Base-by-base conservation (phyloP, 1,284 basidiomycete species). In the Tilletia caries region DNA sequence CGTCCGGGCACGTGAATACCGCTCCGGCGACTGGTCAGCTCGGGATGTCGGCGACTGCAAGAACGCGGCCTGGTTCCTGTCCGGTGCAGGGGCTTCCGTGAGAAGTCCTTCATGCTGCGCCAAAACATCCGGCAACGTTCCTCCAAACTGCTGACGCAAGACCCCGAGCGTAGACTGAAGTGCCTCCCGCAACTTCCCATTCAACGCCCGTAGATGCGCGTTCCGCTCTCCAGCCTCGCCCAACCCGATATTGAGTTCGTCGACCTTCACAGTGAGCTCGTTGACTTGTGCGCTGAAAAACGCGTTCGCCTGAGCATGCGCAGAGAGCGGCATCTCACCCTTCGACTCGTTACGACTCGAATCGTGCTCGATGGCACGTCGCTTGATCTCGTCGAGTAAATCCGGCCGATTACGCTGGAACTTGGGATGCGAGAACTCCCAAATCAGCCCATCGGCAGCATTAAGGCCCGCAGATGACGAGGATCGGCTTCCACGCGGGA, bases 381-480 rank as follows among this genome's bases (percentile, higher is more conserved):
- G 88, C 82, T 91, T 92, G 82, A 93, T 93, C 79, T 91, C 90
- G 75, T 93, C 91, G 10, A 93, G 86, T 66, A 93, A 85, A 81
- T 93, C 92, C 23, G 89, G 89, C n/a, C 91, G 87, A 0, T 88
- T 91, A 43, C 90, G 89, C 41, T 91, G 85, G 84, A 93, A 93
- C 81, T 92, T 92, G 84, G 89, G 89, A 83, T 93, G 92, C 2
- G 90, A 91, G 82, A 93, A 93, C 82, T 93, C 92, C 92, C 91
- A 93, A 15, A 89, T 90, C 84, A 92, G 91, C 48, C 89, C 88
- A 77, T 92, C 90, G 27, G 89, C 87, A 20, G 90, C 90, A 1
- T 90, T 90, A 73, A 90, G 87, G 18, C 20, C 58, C 4, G 32
- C 20, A 15, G 10, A 12, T 15, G 29, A n/a, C 29, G 33, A 20